Evolutionary conservation across 192 early-diverging fungal genomes (phyloP).

Genomic region (Globomyces pollinis-pini): DNA sequence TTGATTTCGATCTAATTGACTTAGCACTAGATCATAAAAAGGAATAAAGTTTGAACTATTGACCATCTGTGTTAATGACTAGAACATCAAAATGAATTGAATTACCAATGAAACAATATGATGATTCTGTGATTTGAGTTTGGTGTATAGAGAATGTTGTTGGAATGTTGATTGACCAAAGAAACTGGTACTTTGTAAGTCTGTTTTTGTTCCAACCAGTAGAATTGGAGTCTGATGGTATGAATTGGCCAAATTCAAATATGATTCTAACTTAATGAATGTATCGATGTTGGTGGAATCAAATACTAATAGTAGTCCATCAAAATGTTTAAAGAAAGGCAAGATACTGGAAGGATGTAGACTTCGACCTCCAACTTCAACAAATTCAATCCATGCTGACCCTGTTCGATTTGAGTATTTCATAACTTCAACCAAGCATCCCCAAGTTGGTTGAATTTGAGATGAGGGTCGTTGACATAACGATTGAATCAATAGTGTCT

Average conservation of each 20-base stretch:
- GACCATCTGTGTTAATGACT: too few relatives aligned
- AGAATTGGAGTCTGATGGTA: background rate
- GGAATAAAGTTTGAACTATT: too few relatives aligned
- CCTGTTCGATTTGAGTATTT: background rate
- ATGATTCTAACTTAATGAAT: background rate
- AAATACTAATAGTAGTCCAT: background rate
- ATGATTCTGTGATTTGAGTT: too few relatives aligned
- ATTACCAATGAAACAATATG: too few relatives aligned
- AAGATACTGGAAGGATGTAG: background rate
- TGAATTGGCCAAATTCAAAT: background rate
- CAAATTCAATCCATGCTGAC: background rate
- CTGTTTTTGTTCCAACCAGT: background rate
- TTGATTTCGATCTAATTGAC: too few relatives aligned
- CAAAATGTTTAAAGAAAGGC: background rate
- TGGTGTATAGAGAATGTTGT: too few relatives aligned
- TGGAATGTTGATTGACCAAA: too few relatives aligned
- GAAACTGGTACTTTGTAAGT: background rate
- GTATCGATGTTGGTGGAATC: slow-evolving; percentile 1
- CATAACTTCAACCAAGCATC: background rate
- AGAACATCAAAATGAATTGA: too few relatives aligned
- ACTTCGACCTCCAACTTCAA: background rate
- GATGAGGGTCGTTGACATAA: background rate
- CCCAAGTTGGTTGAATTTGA: background rate
- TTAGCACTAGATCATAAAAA: too few relatives aligned
- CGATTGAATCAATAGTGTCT: background rate